These are phyloP conservation scores for Penicillium simplicissimum DNA, from an alignment of 495 filamentous ascomycete species.

Conservation along the genomic window DNA sequence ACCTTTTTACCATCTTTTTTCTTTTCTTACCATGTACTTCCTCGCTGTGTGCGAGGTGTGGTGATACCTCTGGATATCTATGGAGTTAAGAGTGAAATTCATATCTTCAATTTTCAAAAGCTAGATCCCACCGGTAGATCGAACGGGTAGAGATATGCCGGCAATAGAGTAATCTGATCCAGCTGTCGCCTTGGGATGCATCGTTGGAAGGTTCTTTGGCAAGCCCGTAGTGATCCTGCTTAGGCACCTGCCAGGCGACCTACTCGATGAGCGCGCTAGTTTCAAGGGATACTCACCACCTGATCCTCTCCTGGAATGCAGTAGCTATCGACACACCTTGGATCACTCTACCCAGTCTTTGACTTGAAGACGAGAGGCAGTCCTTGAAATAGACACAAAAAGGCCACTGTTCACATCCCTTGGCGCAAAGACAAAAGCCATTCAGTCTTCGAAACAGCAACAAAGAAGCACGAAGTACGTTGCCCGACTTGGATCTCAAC, in stretches of 20 bases:
- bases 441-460: background rate
- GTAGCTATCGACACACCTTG: background rate
- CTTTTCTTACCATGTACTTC: conserved; percentile 17
- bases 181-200: no score
- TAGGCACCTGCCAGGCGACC: no score
- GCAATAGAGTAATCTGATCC: no score
- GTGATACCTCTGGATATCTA: conserved; percentile 26
- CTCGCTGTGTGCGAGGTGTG: conserved; percentile 6
- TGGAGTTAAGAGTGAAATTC: conserved; percentile 14
- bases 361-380: background rate
- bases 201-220: no score
- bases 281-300: background rate
- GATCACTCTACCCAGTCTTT: background rate
- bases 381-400: background rate
- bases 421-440: background rate
- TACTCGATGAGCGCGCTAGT: background rate
- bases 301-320: background rate
- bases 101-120: background rate
- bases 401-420: background rate
- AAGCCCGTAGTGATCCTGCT: no score
- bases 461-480: background rate
- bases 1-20: conserved; percentile 8
- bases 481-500: background rate
- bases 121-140: background rate
- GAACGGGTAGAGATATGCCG: background rate